Base-by-base conservation (phyloP, 2,329 filamentous ascomycete species). In the Knufia fluminis region DNA sequence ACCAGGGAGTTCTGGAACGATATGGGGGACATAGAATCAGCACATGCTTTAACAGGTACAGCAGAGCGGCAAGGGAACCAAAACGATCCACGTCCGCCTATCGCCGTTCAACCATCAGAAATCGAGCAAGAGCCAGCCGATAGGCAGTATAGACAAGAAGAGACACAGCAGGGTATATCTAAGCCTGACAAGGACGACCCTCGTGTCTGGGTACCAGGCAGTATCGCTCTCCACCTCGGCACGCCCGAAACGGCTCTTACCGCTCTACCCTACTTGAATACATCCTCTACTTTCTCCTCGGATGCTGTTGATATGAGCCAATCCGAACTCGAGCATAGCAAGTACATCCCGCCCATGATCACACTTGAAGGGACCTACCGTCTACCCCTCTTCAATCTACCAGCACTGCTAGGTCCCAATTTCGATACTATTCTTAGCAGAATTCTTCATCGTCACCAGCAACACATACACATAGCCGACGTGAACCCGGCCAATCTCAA, bases 361-460 rank as follows among this genome's bases (percentile, higher is more conserved):
- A 43, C 26, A n/a, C 36, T 55, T 12, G 41, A n/a, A 33, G 44
- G 49, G 31, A 46, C 22, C 12, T 46, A 52, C 41, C 54, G 53
- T 17, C 46, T 55, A 19, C 57, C 57, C 23, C 32, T 56, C 40
- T 59, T 57, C 48, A 50, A 56, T 19, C 20, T 59, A 14, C 40
- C 14, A n/a, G 43, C 19, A 2, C 41, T 59, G 16, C 50, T 59
- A 32, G 33, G 36, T 10, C 12, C 31, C 12, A 26, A 23, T 3
- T 47, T 48, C 33, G 16, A 43, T 9, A 10, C 22, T 36, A 36
- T 42, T 14, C 48, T 53, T 31, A 20, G 46, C 17, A 24, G 16
- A 2, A 14, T 26, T 10, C 16, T 16, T 3, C 14, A 17, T n/a
- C 23, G n/a, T 20, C n/a, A 22, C 24, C 16, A 23, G 20, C 28